A percentile compares a stretch with the other conserved stretches of the same genome.
These are phyloP conservation scores for Sphaerostilbella broomeana DNA, from an alignment of 2,329 filamentous ascomycete species.

Conservation along the genomic window DNA sequence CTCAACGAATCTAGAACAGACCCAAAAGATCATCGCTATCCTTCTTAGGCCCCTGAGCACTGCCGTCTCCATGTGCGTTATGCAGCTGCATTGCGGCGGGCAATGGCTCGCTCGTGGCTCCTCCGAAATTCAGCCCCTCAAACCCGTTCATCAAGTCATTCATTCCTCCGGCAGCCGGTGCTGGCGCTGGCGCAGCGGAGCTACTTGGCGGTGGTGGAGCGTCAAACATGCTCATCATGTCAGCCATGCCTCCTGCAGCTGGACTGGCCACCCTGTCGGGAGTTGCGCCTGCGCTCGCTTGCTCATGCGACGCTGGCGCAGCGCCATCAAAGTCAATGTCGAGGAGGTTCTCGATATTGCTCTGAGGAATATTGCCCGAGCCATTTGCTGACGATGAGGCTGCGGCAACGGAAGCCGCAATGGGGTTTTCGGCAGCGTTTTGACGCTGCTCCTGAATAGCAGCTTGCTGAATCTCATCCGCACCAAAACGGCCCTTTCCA, in stretches of 20 bases:
- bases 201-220: constrained; percentile 50
- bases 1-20: constrained; percentile 28
- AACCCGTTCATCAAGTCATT: constrained; percentile 90
- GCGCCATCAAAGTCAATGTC: constrained; percentile 96
- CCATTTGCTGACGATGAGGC: constrained; percentile 63
- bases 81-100: constrained; percentile 55
- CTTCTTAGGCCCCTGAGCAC: constrained; percentile 43
- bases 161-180: constrained; percentile 53
- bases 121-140: constrained; percentile 68
- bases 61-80: constrained; percentile 27
- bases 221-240: constrained; percentile 66
- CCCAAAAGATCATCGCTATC: constrained; percentile 54
- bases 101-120: constrained; percentile 50
- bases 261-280: constrained; percentile 65
- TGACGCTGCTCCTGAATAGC: constrained; percentile 95
- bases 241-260: constrained; percentile 47
- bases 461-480: constrained; percentile 87
- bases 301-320: constrained; percentile 77
- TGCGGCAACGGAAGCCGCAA: constrained; percentile 74
- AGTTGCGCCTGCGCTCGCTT: constrained; percentile 48
- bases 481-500: constrained; percentile 87
- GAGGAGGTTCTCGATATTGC: constrained; percentile 86
- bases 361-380: constrained; percentile 51
- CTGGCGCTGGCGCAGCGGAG: constrained; percentile 26
- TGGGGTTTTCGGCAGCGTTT: constrained; percentile 87